Evolutionary conservation across 225 moss, liverwort and hornwort species (phyloP).

Genomic region (Marchantia paleacea): DNA sequence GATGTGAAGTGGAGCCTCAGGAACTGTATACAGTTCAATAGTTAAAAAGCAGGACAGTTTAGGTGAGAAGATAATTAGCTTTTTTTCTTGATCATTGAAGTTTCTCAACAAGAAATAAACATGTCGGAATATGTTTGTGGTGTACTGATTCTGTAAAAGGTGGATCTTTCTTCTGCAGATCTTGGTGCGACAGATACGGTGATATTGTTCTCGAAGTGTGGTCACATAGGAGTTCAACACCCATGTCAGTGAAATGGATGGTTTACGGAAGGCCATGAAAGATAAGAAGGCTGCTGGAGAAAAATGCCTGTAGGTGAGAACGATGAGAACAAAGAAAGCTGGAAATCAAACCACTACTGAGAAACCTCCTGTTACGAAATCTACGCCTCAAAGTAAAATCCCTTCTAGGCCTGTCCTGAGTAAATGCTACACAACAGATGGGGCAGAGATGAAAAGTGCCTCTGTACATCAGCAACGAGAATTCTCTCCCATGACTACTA

Average conservation of each 20-base stretch:
- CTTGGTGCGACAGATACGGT: conserved; percentile 65
- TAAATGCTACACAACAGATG: conserved; percentile 38
- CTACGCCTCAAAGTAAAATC: background rate
- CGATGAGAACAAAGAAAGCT: conserved; percentile 39
- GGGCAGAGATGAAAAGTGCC: conserved; percentile 31
- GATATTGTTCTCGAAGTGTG: conserved; percentile 64
- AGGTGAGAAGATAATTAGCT: no score
- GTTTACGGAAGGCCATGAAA: conserved; percentile 34
- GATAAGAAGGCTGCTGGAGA: conserved; percentile 17
- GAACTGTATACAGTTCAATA: no score
- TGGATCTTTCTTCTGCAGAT: conserved; percentile 24
- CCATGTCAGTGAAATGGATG: conserved; percentile 58
- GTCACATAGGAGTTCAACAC: conserved; percentile 53
- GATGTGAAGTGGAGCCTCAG: no score
- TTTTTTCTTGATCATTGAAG: no score
- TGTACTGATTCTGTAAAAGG: no score
- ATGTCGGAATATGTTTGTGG: no score
- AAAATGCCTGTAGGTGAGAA: conserved; percentile 30
- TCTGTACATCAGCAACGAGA: conserved; percentile 30
- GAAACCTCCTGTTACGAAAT: conserved; percentile 2
- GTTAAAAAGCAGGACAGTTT: no score
- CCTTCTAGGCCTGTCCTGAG: conserved; percentile 24
- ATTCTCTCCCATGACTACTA: background rate
- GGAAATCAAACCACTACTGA: conserved; percentile 8
- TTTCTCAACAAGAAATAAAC: no score